Percentiles rank a stretch among this genome's conserved stretches.
These are phyloP conservation scores for Colletotrichum incanum DNA, from an alignment of 2,329 filamentous ascomycete genomes.

Conservation along the genomic window DNA sequence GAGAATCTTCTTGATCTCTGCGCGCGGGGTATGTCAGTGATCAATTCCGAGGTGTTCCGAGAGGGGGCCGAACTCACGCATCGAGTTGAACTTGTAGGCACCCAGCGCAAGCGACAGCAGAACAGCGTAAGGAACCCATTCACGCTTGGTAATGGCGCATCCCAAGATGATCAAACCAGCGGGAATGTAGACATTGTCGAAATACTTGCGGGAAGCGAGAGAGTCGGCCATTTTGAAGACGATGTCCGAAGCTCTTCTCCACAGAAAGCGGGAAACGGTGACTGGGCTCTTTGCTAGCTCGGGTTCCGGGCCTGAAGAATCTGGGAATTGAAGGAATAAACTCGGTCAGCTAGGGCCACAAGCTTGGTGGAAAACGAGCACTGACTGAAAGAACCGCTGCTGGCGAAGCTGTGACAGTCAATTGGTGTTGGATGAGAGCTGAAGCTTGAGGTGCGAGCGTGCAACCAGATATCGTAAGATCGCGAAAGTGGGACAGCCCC, in stretches of 20 bases:
- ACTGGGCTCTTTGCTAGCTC: constrained; percentile 20
- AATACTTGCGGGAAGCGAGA: constrained; percentile 73
- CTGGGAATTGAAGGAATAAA: neutral
- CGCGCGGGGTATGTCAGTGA: constrained; percentile 28
- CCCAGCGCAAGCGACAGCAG: constrained; percentile 77
- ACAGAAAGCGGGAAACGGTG: constrained; percentile 27
- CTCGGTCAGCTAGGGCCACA: constrained; percentile 14
- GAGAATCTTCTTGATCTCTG: constrained; percentile 85
- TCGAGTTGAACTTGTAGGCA: constrained; percentile 79
- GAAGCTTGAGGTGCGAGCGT: constrained; percentile 7
- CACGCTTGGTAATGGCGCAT: constrained; percentile 82
- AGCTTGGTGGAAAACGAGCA: constrained; percentile 9
- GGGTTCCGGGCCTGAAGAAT: constrained; percentile 16
- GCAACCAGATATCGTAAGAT: constrained; percentile 39
- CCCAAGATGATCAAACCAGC: constrained; percentile 84
- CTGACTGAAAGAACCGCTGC: constrained; percentile 27
- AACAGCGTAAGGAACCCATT: constrained; percentile 82
- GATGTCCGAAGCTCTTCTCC: constrained; percentile 29
- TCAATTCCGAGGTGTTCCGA: constrained; percentile 31
- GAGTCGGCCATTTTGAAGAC: constrained; percentile 53
- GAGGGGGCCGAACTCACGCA: constrained; percentile 69
- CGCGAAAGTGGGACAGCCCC: constrained; percentile 37
- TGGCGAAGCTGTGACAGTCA: constrained; percentile 24
- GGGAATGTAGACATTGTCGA: constrained; percentile 88
- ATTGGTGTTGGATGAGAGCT: constrained; percentile 13